phyloP scores from a whole-genome alignment of 495 filamentous ascomycete species.

The Hypoxylon lenormandii region DNA sequence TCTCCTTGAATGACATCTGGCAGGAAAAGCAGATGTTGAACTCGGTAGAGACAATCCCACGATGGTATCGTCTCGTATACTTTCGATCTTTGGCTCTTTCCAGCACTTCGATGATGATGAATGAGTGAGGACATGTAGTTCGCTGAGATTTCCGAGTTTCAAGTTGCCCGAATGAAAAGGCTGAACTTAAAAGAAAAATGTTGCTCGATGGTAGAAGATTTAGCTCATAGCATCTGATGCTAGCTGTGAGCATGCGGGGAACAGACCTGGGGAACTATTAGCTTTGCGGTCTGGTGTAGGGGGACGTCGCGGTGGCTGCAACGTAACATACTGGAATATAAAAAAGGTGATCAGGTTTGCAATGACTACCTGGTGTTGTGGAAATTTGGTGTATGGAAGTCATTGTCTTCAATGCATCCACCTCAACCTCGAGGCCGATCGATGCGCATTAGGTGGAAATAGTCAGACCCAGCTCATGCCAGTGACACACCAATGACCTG shows the following conservation, averaged over 20 bases:
- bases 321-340: not conserved
- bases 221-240: not conserved
- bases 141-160: no score
- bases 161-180: no score
- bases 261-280: not conserved
- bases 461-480: not conserved
- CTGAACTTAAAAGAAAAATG: no score
- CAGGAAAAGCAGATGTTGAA: no score
- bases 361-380: no score
- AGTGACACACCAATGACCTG: not conserved
- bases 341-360: not conserved
- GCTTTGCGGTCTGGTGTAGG: not conserved
- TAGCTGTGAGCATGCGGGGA: not conserved
- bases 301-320: not conserved
- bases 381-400: not conserved
- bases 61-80: slow-evolving; percentile 1
- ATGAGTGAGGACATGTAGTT: not conserved
- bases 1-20: no score
- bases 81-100: no score
- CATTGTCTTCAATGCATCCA: slow-evolving; percentile 1
- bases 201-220: not conserved
- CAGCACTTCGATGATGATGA: not conserved
- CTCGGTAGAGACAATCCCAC: not conserved
- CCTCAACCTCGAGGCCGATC: not conserved
- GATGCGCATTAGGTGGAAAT: not conserved